Base-by-base conservation (phyloP, 176 grass and related monocot genomes). In the Hyparrhenia diplandra region DNA sequence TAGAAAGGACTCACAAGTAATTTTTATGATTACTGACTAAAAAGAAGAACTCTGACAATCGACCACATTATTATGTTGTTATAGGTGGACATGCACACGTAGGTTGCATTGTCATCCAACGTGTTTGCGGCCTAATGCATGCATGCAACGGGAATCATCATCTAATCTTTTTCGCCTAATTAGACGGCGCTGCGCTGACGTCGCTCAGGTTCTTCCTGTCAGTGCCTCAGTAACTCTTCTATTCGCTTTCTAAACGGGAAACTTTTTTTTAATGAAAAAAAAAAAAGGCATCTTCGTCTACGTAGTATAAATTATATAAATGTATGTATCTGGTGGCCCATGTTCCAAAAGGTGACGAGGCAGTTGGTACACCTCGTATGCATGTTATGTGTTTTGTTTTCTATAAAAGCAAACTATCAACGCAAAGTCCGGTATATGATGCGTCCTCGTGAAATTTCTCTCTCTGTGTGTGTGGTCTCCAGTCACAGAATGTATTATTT, bases 81-180 rank as follows among this genome's bases (percentile, higher is more conserved):
- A 58, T 69, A 80, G 20, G 65, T 9, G 8, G 42, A 62, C 52
- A 72, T 10, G 68, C 74, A 77, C 13, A 18, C 58, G 10, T 55
- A n/a, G 11, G 25, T 41, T n/a, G n/a, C n/a, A n/a, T 16, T 17
- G n/a, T 32, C 5, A 63, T 17, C 14, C 55, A 5, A 28, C 36
- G 43, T 74, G 68, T 34, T 10, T 25, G n/a, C 80, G 13, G n/a
- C 42, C 42, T 65, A 28, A 83, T 39, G 64, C 63, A 80, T 64
- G 80, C 78, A 82, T 81, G 40, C 13, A 82, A 16, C 17, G 29
- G 12, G 4, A 35, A 47, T 79, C 34, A 35, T 79, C 7, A 32
- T 31, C 39, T 76, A 67, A 34, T 76, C 25, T 45, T n/a, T 69
- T 27, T 64, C 30, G 8, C 59, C n/a, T 66, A 12, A 82, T 39